Base-by-base conservation (phyloP, 2,329 filamentous ascomycete species). In the Lecanicillium sp. region DNA sequence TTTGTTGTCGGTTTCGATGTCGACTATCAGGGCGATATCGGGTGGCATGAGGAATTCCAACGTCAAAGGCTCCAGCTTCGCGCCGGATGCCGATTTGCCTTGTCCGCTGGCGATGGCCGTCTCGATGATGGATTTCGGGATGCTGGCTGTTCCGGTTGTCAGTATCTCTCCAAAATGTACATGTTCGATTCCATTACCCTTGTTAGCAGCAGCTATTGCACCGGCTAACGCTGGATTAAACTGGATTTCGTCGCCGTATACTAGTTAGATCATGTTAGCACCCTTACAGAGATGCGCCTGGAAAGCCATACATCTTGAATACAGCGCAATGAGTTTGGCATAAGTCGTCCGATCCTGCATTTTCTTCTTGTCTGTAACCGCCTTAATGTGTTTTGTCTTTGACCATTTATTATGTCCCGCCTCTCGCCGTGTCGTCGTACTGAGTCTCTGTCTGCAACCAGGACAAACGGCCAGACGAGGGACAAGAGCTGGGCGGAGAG, bases 381-480 rank as follows among this genome's bases (percentile, higher is more conserved):
- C 90, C 67, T 98, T 98, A 66, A 93, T 89, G 66, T 97, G 93
- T 62, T 85, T 87, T 69, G 96, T 97, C 61, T 93, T 95, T 50
- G 89, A 90, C 93, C 93, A 98, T 64, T 90, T 86, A 67, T 85
- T 95, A 69, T 95, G 90, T 12, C 90, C 90, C 20, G 85, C 83
- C 52, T 69, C 67, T 12, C 67, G 60, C 7, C 58, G 50, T 8
- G 72, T 55, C 14, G 70, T 73, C 14, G 70, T 70, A 48, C 64
- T 64, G 51, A 84, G 73, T 29, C 64, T 59, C 46, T 77, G 75
- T 49, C 68, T 61, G 54, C 73, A 78, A 65, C 65, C 66, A 32
- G 64, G 66, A 55, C 76, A 81, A 54, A 74, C 51, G n/a, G 11
- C 5, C 1, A 41, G 20, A 24, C 30, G 30, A 30, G 38, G 14